phyloP scores from a whole-genome alignment of 306 rosid genomes.

The Ammopiptanthus mongolicus region DNA sequence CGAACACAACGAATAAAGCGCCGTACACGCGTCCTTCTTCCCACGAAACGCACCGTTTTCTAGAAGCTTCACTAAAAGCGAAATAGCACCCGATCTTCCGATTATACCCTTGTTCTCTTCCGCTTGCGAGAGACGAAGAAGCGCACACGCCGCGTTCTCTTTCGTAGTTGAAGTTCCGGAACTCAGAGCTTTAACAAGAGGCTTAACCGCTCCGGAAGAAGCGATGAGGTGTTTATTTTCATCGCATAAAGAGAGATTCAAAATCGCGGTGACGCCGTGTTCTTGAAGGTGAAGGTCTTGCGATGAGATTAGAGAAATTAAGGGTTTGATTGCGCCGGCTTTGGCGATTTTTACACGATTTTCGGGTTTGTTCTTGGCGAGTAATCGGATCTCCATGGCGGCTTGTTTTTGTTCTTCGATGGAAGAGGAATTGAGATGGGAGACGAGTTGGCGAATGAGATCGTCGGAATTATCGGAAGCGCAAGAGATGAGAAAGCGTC shows the following conservation, averaged over 20 bases:
- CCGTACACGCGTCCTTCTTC: conserved; percentile 95
- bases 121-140: conserved; percentile 70
- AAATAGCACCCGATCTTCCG: conserved; percentile 90
- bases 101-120: conserved; percentile 73
- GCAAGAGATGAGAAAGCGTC: conserved; percentile 57
- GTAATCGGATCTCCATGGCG: conserved; percentile 88
- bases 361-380: conserved; percentile 80
- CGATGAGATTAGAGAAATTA: conserved; percentile 59
- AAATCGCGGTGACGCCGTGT: conserved; percentile 88
- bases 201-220: conserved; percentile 73
- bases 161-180: conserved; percentile 70
- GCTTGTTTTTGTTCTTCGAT: conserved; percentile 84
- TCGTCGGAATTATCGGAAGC: conserved; percentile 83
- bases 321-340: conserved; percentile 80
- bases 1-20: conserved; percentile 73
- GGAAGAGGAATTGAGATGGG: conserved; percentile 63
- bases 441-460: conserved; percentile 63
- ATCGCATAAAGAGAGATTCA: conserved; percentile 88
- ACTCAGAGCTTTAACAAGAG: conserved; percentile 62
- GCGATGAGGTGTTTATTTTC: conserved; percentile 83
- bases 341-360: conserved; percentile 72
- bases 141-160: conserved; percentile 92
- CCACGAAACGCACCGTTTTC: conserved; percentile 65
- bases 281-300: conserved; percentile 84
- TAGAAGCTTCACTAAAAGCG: conserved; percentile 64